These are phyloP conservation scores for Diutina rugosa DNA, from an alignment of 1,139 yeast genomes.

Conservation along the genomic window DNA sequence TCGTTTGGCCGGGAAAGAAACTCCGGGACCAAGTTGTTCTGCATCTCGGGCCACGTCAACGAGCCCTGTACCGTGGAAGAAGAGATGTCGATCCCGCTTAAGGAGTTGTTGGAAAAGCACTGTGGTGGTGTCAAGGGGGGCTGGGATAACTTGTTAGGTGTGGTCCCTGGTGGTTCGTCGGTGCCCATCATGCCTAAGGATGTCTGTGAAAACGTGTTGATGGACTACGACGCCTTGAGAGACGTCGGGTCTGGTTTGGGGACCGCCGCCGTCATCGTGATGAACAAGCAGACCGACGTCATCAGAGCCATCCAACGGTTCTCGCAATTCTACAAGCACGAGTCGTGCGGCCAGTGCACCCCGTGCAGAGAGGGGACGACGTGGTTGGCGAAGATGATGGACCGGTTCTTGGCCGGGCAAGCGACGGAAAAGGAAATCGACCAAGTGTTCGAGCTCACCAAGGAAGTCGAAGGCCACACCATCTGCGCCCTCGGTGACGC, in stretches of 20 bases:
- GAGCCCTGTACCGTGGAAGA: slow-evolving; percentile 89
- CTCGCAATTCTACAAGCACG: slow-evolving; percentile 74
- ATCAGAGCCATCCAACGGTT: slow-evolving; percentile 78
- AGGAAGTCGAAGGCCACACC: slow-evolving; percentile 82
- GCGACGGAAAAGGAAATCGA: slow-evolving; percentile 73
- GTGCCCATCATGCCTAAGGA: slow-evolving; percentile 68
- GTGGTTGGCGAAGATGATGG: slow-evolving; percentile 75
- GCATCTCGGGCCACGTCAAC: slow-evolving; percentile 82
- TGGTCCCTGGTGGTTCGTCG: slow-evolving; percentile 82
- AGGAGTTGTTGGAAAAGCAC: slow-evolving; percentile 70
- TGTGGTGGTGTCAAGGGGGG: slow-evolving; percentile 88
- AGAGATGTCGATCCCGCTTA: slow-evolving; percentile 81
- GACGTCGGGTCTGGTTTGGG: slow-evolving; percentile 82
- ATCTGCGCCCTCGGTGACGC: slow-evolving; percentile 90
- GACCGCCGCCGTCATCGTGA: slow-evolving; percentile 84
- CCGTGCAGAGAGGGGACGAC: slow-evolving; percentile 94
- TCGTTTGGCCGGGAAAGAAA: slow-evolving; percentile 77
- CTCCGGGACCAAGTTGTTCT: slow-evolving; percentile 67
- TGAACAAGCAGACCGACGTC: slow-evolving; percentile 77
- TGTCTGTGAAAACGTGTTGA: slow-evolving; percentile 52
- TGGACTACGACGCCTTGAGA: slow-evolving; percentile 80
- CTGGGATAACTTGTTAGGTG: slow-evolving; percentile 80
- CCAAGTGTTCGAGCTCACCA: slow-evolving; percentile 67
- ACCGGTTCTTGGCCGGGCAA: slow-evolving; percentile 65
- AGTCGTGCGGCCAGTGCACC: slow-evolving; percentile 89